Conservation (phyloP, 2,329 filamentous ascomycete species). For the Fusarium siculi region DNA sequence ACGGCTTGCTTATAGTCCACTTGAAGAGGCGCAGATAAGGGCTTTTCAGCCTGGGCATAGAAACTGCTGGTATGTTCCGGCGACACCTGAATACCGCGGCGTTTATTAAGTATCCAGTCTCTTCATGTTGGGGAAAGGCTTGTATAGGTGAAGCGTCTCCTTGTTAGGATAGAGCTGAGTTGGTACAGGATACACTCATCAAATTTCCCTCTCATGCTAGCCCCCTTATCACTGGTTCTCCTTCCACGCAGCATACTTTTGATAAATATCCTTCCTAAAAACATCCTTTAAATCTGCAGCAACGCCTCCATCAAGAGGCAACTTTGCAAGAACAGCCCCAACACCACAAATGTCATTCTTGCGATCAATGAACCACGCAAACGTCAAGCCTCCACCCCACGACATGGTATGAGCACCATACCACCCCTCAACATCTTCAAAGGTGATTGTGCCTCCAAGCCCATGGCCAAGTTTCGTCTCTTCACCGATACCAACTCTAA, state of each 20-base stretch:
- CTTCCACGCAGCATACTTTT: slow-evolving; percentile 43
- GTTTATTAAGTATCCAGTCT: neutral
- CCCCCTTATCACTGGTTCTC: neutral
- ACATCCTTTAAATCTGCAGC: slow-evolving; percentile 52
- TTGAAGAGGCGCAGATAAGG: neutral
- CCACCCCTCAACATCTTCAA: slow-evolving; percentile 55
- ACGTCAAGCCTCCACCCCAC: slow-evolving; percentile 59
- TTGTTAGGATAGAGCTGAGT: neutral
- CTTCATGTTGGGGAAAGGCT: too few relatives aligned
- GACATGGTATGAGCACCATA: slow-evolving; percentile 56
- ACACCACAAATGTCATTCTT: slow-evolving; percentile 58
- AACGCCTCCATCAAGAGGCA: slow-evolving; percentile 45
- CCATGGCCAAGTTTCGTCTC: slow-evolving; percentile 52
- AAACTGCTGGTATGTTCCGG: neutral
- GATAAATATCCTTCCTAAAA: slow-evolving; percentile 56
- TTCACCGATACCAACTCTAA: slow-evolving; percentile 49
- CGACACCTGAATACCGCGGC: neutral
- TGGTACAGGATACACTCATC: neutral
- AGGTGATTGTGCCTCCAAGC: slow-evolving; percentile 54
- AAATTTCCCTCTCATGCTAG: too few relatives aligned
- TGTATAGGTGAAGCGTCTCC: accelerated
- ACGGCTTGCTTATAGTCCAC: neutral
- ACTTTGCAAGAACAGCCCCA: slow-evolving; percentile 51
- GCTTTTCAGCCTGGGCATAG: accelerated
- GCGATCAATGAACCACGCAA: slow-evolving; percentile 61